A percentile compares a stretch with the other conserved stretches of the same genome.
Conservation (phyloP, 345 rosid genomes). For the Citrus australasica region DNA sequence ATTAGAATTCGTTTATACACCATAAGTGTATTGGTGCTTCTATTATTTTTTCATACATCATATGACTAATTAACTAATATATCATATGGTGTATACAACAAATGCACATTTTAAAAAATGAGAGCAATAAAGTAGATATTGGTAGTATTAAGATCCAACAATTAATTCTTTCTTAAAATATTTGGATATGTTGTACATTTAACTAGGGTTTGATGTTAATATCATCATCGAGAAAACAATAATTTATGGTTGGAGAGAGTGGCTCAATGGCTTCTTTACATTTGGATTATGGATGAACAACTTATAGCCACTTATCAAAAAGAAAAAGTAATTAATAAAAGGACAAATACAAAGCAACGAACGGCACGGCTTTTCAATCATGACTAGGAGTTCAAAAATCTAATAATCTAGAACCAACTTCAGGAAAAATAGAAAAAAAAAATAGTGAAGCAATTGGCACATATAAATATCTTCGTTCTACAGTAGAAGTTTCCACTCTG, state of each 20-base stretch:
- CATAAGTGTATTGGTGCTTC: no score
- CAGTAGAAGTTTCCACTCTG: no score
- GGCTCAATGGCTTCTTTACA: background rate
- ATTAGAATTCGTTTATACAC: no score
- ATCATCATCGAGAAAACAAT: constrained; percentile 5
- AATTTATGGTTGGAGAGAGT: background rate
- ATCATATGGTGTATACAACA: no score
- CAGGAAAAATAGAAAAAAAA: background rate
- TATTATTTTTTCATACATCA: no score
- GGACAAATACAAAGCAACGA: background rate
- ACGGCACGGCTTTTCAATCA: constrained; percentile 12
- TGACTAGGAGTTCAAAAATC: background rate
- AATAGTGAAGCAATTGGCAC: background rate
- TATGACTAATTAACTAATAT: no score
- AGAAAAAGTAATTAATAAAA: background rate
- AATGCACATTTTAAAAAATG: no score
- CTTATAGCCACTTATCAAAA: background rate
- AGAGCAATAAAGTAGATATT: background rate
- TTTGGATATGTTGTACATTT: background rate
- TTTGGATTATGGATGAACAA: constrained; percentile 7
- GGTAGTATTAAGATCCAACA: constrained; percentile 7
- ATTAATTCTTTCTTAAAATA: background rate
- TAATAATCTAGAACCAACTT: background rate
- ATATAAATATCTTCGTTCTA: background rate
- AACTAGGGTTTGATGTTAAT: constrained; percentile 7